Evolutionary conservation across 2,329 filamentous ascomycete species (phyloP).

Genomic region (Mycogone perniciosa): DNA sequence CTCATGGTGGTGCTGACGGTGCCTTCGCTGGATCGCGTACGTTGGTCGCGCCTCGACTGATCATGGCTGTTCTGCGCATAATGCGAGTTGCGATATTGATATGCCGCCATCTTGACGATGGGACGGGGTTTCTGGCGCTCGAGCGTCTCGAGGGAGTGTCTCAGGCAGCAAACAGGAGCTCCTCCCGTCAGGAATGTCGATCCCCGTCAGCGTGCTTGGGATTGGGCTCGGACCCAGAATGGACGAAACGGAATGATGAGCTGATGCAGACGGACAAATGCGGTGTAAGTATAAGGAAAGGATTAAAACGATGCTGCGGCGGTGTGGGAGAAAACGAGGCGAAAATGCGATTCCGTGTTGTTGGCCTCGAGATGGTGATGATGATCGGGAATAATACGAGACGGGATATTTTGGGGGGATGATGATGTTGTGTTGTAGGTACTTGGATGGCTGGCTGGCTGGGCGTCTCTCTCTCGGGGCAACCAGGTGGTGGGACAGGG

Average conservation of each 20-base stretch:
- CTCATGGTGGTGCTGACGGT: slow-evolving; percentile 83
- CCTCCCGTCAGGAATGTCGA: slow-evolving; percentile 14
- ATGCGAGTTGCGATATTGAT: slow-evolving; percentile 50
- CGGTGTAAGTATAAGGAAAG: slow-evolving; percentile 4
- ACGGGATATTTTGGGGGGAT: slow-evolving; percentile 5
- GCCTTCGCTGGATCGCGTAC: slow-evolving; percentile 73
- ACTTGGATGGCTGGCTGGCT: slow-evolving; percentile 1
- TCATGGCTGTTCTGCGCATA: slow-evolving; percentile 35
- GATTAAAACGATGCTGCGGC: slow-evolving; percentile 4
- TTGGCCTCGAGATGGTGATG: slow-evolving; percentile 5
- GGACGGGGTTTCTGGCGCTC: neutral
- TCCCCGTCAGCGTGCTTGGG: slow-evolving; percentile 8
- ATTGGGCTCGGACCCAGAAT: slow-evolving; percentile 8
- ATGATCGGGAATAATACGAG: neutral
- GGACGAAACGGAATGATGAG: neutral
- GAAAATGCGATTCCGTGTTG: slow-evolving; percentile 1
- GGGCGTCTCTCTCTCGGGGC: slow-evolving; percentile 11
- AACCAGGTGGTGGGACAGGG: slow-evolving; percentile 14
- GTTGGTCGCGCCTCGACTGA: slow-evolving; percentile 40
- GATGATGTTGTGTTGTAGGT: slow-evolving; percentile 12
- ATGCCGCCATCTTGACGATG: slow-evolving; percentile 41
- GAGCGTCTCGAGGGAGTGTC: neutral
- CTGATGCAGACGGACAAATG: slow-evolving; percentile 3
- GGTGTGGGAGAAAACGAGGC: slow-evolving; percentile 4
- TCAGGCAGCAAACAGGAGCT: slow-evolving; percentile 1